Conservation (phyloP, 2,329 filamentous ascomycete species). For the Pestalotiopsis fici region DNA sequence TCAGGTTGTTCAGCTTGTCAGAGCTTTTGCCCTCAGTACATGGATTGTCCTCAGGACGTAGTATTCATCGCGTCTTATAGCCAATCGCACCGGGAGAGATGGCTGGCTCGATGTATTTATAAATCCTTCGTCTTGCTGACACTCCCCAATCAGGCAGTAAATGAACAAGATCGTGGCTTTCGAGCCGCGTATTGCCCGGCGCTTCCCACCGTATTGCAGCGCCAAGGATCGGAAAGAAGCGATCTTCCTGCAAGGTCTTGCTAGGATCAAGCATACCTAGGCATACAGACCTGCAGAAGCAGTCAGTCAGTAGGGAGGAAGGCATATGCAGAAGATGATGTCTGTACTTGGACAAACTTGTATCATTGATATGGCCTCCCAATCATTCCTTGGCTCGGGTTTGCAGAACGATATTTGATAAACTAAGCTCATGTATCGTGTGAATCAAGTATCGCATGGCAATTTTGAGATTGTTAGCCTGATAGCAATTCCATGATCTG, state of each 20-base stretch:
- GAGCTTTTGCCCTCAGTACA: too few relatives aligned
- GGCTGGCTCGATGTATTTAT: background rate
- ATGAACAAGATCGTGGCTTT: background rate
- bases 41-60: background rate
- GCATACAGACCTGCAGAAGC: background rate
- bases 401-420: too few relatives aligned
- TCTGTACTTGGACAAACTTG: too few relatives aligned
- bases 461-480: too few relatives aligned
- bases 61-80: background rate
- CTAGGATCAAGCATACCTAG: background rate
- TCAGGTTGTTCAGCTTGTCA: background rate
- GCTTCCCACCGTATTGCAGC: conserved; percentile 3
- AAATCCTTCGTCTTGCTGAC: background rate
- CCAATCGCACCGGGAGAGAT: background rate
- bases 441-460: too few relatives aligned
- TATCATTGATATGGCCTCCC: too few relatives aligned
- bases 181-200: conserved; percentile 3
- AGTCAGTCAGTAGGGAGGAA: background rate
- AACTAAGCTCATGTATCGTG: too few relatives aligned
- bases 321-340: background rate
- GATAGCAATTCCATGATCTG: too few relatives aligned
- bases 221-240: conserved; percentile 9
- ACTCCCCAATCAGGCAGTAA: background rate
- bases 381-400: too few relatives aligned
- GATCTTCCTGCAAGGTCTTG: conserved; percentile 8